Percentiles rank a stretch among this genome's conserved stretches.
Evolutionary conservation across 2,329 filamentous ascomycete species (phyloP).

Genomic region (Arthrobotrys megalospora): DNA sequence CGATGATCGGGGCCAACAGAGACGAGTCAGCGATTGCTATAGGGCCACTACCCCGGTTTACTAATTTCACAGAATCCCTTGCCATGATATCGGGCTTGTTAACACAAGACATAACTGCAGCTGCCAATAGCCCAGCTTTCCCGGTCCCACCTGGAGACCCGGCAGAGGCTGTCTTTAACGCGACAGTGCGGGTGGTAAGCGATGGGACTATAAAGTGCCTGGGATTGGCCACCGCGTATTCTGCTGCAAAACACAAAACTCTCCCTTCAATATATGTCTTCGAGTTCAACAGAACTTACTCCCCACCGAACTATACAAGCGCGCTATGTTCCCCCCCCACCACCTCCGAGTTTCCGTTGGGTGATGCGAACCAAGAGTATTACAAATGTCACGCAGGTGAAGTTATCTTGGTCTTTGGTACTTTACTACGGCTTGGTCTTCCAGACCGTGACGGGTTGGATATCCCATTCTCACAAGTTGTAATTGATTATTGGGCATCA

Average conservation of each 20-base stretch:
- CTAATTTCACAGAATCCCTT: conserved; percentile 19
- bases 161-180: conserved; percentile 65
- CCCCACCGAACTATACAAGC: conserved; percentile 63
- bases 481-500: conserved; percentile 66
- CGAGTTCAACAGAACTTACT: conserved; percentile 69
- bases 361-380: conserved; percentile 67
- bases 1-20: conserved; percentile 67
- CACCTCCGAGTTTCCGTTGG: conserved; percentile 65
- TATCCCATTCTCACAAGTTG: conserved; percentile 66
- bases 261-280: conserved; percentile 67
- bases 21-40: conserved; percentile 66
- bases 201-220: conserved; percentile 67
- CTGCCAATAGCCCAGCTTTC: conserved; percentile 59
- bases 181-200: conserved; percentile 65
- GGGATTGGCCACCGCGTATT: conserved; percentile 66
- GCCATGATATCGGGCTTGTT: neutral
- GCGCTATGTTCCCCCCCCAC: conserved; percentile 64
- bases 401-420: conserved; percentile 68
- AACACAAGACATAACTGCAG: conserved; percentile 24
- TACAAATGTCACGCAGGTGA: conserved; percentile 69
- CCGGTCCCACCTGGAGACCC: conserved; percentile 51
- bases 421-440: conserved; percentile 64
- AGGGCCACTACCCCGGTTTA: conserved; percentile 28
- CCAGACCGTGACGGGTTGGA: conserved; percentile 67
- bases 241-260: conserved; percentile 65